Evolutionary conservation across 495 filamentous ascomycete species (phyloP).

Genomic region (Cercophora sp.): DNA sequence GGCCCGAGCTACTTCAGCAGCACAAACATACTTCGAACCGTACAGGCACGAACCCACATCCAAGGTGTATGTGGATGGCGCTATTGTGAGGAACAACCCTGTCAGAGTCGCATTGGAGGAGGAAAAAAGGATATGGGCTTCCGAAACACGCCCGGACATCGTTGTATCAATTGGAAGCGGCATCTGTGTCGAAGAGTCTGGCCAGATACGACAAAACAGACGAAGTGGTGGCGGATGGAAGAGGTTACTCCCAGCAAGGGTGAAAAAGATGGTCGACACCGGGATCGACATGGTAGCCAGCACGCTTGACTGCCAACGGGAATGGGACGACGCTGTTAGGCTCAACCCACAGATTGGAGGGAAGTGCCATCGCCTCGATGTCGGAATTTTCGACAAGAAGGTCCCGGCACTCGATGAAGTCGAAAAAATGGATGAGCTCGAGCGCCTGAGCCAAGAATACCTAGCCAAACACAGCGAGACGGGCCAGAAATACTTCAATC

Average conservation of each 20-base stretch:
- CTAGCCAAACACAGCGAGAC: conserved; percentile 3
- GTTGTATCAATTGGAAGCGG: conserved; percentile 15
- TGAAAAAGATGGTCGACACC: conserved; percentile 12
- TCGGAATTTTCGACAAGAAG: conserved; percentile 14
- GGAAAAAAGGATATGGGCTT: conserved; percentile 12
- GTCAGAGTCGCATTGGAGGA: conserved; percentile 8
- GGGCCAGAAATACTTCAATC: background rate
- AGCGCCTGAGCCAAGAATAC: conserved; percentile 4
- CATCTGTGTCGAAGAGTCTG: conserved; percentile 13
- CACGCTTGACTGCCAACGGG: conserved; percentile 23
- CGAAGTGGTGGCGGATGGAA: conserved; percentile 2
- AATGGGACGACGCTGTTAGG: conserved; percentile 12
- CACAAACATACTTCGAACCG: conserved; percentile 44
- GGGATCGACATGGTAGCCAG: conserved; percentile 13
- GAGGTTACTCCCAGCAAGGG: background rate
- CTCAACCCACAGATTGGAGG: conserved; percentile 18
- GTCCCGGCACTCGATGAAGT: conserved; percentile 30
- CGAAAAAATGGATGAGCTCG: background rate
- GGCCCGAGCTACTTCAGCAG: conserved; percentile 47
- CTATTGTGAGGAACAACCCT: conserved; percentile 13
- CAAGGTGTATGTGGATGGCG: conserved; percentile 12
- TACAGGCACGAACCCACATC: conserved; percentile 22
- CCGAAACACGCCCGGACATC: conserved; percentile 10
- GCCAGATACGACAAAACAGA: background rate
- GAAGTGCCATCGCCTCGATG: conserved; percentile 24